Evolutionary conservation across 495 filamentous ascomycete genomes (phyloP), one percentile per base, ranked within the genome.

Genomic region (Lindgomyces ingoldianus): DNA sequence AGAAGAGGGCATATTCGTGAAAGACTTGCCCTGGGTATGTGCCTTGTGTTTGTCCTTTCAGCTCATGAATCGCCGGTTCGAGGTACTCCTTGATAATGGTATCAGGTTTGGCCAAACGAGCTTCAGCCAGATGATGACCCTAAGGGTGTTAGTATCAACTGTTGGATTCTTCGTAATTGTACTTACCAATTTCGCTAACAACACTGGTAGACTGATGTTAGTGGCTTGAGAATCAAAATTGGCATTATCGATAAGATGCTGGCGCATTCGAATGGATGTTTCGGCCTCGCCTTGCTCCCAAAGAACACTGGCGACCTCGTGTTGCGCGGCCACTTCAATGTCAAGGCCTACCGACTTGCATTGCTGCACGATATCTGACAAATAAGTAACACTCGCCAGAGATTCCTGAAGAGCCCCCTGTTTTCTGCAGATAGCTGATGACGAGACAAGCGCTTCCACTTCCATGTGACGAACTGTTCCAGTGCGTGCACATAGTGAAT

Each of bases 271-370:
- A 50, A 99, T 96, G 0, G 95, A 96, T 2, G 92, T 83, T n/a
- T 87, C 83, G 81, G 90, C 89, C 73, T 98, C 93, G 16, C 91
- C 93, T 72, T 96, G 89, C 57, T 93, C 91, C 94, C 94, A 99
- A 14, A 99, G 78, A 42, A 96, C 91, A 65, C 90, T 89, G 9
- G 94, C 91, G 21, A 87, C 82, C 73, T 98, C 94, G 46, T 90
- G 81, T 62, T 84, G 83, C 24, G 89, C 84, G 36, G 85, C 86
- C 3, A 85, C 89, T 62, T 88, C 86, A 50, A 96, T 84, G 64
- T 86, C 82, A n/a, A 96, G 76, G 0, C 89, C 90, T 51, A 89
- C 73, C 0, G 82, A 76, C 65, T 82, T 80, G 66, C 87, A 91
- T 3, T 85, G 79, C 26, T 79, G 65, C n/a, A 89, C 84, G 2